A percentile compares a stretch with the other conserved stretches of the same genome.
phyloP scores from a whole-genome alignment of 495 filamentous ascomycete genomes.

The Lasiosphaeria hispida region DNA sequence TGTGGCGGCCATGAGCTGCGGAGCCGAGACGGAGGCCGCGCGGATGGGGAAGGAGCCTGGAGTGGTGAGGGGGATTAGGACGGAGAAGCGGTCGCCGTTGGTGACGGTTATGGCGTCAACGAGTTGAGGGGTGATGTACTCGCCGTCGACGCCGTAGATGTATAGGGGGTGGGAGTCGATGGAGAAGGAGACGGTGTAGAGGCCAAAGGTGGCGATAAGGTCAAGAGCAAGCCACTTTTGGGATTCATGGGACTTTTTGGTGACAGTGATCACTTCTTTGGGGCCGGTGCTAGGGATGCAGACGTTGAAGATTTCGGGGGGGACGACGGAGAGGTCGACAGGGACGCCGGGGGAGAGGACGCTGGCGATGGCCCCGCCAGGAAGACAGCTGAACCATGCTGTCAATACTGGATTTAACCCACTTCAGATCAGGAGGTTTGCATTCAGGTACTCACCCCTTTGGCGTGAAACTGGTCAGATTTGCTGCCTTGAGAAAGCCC shows the following conservation, averaged over 20 bases:
- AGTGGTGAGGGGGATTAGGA: slow-evolving; percentile 39
- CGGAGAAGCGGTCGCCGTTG: slow-evolving; percentile 44
- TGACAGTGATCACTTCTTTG: slow-evolving; percentile 35
- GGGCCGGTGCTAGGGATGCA: slow-evolving; percentile 42
- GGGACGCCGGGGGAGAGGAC: slow-evolving; percentile 20
- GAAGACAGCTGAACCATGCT: neutral
- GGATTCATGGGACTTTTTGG: slow-evolving; percentile 14
- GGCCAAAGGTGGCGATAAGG: slow-evolving; percentile 42
- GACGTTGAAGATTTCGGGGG: slow-evolving; percentile 34
- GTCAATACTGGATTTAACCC: too few species aligned
- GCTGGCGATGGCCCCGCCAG: slow-evolving; percentile 22
- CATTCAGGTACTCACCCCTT: slow-evolving; percentile 28
- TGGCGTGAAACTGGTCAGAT: slow-evolving; percentile 40
- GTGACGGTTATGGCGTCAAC: slow-evolving; percentile 37
- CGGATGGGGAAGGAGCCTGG: slow-evolving; percentile 40
- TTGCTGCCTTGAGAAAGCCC: slow-evolving; percentile 30
- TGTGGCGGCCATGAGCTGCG: slow-evolving; percentile 35
- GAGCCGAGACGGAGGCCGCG: slow-evolving; percentile 24
- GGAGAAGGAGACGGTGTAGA: slow-evolving; percentile 41
- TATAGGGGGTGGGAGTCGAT: slow-evolving; percentile 46
- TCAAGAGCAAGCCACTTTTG: slow-evolving; percentile 50
- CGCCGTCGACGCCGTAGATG: slow-evolving; percentile 46
- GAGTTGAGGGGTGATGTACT: slow-evolving; percentile 40
- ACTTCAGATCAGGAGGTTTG: too few species aligned
- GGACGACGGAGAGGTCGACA: slow-evolving; percentile 34